Evolutionary conservation across 441 rosid species (phyloP).

Genomic region (Codiaeum variegatum): DNA sequence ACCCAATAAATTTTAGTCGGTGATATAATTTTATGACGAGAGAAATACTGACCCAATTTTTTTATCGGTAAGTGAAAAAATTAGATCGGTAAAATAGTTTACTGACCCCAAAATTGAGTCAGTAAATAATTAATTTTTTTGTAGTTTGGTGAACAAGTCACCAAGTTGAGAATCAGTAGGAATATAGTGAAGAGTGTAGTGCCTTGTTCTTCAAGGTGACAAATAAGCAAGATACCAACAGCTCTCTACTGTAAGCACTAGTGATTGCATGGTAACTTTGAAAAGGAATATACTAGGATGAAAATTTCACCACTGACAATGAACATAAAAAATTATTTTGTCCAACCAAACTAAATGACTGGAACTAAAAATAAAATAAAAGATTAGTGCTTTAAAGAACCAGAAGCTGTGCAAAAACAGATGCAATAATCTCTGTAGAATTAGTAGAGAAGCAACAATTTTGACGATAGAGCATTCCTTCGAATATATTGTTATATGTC

Average conservation of each 20-base stretch:
- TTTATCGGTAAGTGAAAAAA: no score
- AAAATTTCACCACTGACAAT: neutral
- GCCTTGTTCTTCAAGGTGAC: slow-evolving; percentile 79
- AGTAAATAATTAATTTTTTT: no score
- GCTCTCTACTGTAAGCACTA: slow-evolving; percentile 84
- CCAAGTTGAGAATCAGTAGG: no score
- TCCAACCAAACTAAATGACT: neutral
- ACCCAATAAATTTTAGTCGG: no score
- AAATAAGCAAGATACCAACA: slow-evolving; percentile 80
- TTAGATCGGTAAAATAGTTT: no score
- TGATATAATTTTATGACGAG: no score
- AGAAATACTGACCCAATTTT: no score
- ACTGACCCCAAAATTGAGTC: no score
- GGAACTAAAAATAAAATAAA: neutral
- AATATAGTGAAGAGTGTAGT: no score
- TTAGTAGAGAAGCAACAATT: neutral
- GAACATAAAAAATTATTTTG: neutral
- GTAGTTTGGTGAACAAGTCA: no score
- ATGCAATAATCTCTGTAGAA: neutral
- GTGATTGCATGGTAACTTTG: slow-evolving; percentile 83
- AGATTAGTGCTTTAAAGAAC: neutral
- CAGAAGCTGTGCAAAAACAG: neutral
- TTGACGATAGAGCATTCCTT: neutral
- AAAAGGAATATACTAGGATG: neutral
- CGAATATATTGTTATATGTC: neutral